Conservation (phyloP, 2,329 filamentous ascomycete species). For the Colletotrichum shisoi region DNA sequence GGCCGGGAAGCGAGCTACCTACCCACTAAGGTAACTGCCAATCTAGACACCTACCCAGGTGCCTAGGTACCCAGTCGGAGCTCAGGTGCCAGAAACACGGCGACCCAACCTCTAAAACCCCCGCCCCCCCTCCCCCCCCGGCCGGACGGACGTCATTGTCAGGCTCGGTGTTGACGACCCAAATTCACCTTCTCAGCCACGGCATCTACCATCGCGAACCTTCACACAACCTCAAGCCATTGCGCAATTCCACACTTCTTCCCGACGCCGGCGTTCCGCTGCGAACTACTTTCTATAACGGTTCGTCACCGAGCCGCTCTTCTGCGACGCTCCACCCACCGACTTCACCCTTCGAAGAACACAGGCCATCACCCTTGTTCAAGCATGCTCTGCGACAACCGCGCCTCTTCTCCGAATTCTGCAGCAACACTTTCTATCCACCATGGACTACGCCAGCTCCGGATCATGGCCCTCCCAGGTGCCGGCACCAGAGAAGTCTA, state of each 20-base stretch:
- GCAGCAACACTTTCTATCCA: constrained; percentile 37
- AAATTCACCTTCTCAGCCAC: constrained; percentile 34
- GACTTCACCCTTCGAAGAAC: constrained; percentile 21
- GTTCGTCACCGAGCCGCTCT: constrained; percentile 8
- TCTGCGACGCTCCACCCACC: neutral
- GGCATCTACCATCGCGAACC: constrained; percentile 9
- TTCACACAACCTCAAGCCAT: constrained; percentile 13
- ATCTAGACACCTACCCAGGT: too few species aligned
- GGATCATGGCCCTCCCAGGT: constrained; percentile 57
- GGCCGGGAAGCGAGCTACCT: constrained; percentile 11
- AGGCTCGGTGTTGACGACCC: constrained; percentile 31
- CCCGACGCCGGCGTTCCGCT: neutral
- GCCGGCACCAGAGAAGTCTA: constrained; percentile 66
- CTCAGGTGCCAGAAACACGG: constrained; percentile 28
- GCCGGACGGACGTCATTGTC: constrained; percentile 36
- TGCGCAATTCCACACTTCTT: constrained; percentile 7
- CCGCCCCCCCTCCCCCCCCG: constrained; percentile 12
- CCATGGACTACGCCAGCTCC: constrained; percentile 59
- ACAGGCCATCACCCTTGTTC: constrained; percentile 11
- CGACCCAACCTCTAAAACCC: constrained; percentile 28
- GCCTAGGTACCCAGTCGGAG: constrained; percentile 4
- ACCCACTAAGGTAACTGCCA: neutral
- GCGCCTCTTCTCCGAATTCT: constrained; percentile 18
- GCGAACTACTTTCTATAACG: constrained; percentile 2
- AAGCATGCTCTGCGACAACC: constrained; percentile 31